Evolutionary conservation across 192 early-diverging fungal genomes (phyloP).

Genomic region (Coemansia sp.): DNA sequence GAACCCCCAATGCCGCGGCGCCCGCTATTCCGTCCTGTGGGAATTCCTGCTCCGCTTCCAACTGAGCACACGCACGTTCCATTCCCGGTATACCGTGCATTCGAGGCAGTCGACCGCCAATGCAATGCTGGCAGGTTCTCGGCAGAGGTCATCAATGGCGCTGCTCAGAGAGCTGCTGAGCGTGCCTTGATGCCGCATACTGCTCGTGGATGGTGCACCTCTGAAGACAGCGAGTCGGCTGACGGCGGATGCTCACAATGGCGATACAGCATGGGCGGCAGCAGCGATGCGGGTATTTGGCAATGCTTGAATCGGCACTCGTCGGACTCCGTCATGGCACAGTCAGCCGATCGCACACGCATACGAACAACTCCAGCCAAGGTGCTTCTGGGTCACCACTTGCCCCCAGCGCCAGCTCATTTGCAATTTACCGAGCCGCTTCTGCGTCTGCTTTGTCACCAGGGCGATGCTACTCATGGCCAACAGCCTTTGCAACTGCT

Average conservation of each 20-base stretch:
- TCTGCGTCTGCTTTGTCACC: slow-evolving; percentile 18
- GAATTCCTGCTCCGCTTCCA: slow-evolving; percentile 42
- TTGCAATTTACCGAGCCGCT: slow-evolving; percentile 36
- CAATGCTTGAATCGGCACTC: neutral
- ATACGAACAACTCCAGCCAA: slow-evolving; percentile 12
- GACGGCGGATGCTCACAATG: slow-evolving; percentile 26
- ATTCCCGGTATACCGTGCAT: slow-evolving; percentile 13
- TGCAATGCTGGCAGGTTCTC: neutral
- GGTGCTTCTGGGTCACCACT: neutral
- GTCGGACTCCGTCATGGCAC: neutral
- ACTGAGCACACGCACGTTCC: slow-evolving; percentile 34
- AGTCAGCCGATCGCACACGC: slow-evolving; percentile 7
- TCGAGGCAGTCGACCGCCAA: slow-evolving; percentile 1
- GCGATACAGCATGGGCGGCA: slow-evolving; percentile 10
- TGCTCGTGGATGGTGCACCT: neutral
- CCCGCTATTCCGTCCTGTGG: slow-evolving; percentile 17
- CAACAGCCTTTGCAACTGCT: slow-evolving; percentile 25
- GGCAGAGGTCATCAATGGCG: slow-evolving; percentile 12
- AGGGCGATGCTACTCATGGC: neutral
- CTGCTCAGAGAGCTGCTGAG: neutral
- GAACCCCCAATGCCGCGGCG: slow-evolving; percentile 3
- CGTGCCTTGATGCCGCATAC: neutral
- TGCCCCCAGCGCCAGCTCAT: slow-evolving; percentile 25
- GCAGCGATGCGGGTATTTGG: slow-evolving; percentile 4
- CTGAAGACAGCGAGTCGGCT: neutral